Evolutionary conservation across 768 basidiomycete species (phyloP).

Genomic region (Hypholoma fasciculare): DNA sequence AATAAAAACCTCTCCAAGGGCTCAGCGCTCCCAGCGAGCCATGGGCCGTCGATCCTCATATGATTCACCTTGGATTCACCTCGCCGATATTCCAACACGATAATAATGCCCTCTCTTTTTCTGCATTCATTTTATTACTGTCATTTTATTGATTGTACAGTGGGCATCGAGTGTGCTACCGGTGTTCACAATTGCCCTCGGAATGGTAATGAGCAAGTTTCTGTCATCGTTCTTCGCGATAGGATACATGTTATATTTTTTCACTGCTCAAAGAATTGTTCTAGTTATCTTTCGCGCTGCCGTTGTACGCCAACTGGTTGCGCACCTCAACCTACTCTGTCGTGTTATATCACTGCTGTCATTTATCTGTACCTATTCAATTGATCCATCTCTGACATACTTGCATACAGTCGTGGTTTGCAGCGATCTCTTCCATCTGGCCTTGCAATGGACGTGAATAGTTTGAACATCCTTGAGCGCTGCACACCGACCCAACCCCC

Average conservation of each 20-base stretch:
- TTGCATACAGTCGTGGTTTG: too few relatives aligned
- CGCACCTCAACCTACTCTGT: constrained; percentile 23
- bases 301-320: not conserved
- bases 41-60: constrained; percentile 11
- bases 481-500: not conserved
- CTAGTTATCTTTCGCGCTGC: not conserved
- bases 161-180: not conserved
- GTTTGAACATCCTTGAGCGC: not conserved
- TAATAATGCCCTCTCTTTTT: not conserved
- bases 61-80: constrained; percentile 8
- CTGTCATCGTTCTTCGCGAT: not conserved
- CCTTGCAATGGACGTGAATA: too few relatives aligned
- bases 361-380: constrained; percentile 4
- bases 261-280: constrained; percentile 3
- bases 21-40: constrained; percentile 7
- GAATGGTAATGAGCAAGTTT: constrained; percentile 2
- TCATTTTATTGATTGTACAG: constrained; percentile 2
- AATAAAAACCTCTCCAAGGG: constrained; percentile 11
- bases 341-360: not conserved
- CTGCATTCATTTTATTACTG: constrained; percentile 1
- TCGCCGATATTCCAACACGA: not conserved
- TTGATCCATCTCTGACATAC: not conserved
- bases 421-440: too few relatives aligned
- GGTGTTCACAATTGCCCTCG: not conserved
- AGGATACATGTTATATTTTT: constrained; percentile 3